Percentiles rank a stretch among this genome's conserved stretches.
These are phyloP conservation scores for Solanum sejunctum DNA, from an alignment of 257 asterid species.

Conservation along the genomic window DNA sequence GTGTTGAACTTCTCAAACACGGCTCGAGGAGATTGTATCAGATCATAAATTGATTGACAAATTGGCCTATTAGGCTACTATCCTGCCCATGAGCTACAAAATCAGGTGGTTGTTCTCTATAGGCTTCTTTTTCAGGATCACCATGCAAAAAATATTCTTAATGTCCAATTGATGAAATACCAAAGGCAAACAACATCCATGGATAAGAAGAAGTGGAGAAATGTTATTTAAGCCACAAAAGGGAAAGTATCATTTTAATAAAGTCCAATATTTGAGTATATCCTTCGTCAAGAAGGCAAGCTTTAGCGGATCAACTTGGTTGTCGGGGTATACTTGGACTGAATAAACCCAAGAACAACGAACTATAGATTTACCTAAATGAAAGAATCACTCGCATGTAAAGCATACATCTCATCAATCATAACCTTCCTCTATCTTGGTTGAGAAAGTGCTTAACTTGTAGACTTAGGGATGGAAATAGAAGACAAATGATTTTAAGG, in stretches of 20 bases:
- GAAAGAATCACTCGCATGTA: too few species aligned
- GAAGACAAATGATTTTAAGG: too few species aligned
- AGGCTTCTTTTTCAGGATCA: background rate
- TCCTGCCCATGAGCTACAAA: background rate
- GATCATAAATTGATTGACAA: background rate
- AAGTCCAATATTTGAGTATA: background rate
- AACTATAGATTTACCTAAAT: too few species aligned
- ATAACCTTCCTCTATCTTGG: too few species aligned
- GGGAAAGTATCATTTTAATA: background rate
- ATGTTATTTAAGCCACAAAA: background rate
- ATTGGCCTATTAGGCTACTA: background rate
- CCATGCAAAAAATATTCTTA: background rate
- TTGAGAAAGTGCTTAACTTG: too few species aligned
- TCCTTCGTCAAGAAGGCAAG: too few species aligned
- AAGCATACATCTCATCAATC: too few species aligned
- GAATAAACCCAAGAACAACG: too few species aligned
- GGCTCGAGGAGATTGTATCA: background rate
- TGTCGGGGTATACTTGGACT: too few species aligned
- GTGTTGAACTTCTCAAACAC: background rate
- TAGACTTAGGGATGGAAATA: too few species aligned
- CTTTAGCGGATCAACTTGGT: too few species aligned
- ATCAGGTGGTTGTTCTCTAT: background rate
- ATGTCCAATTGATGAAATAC: background rate
- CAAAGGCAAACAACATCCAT: background rate
- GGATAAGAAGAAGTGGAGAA: background rate